phyloP scores from a whole-genome alignment of 495 filamentous ascomycete genomes.

The Podospora pseudopauciseta region DNA sequence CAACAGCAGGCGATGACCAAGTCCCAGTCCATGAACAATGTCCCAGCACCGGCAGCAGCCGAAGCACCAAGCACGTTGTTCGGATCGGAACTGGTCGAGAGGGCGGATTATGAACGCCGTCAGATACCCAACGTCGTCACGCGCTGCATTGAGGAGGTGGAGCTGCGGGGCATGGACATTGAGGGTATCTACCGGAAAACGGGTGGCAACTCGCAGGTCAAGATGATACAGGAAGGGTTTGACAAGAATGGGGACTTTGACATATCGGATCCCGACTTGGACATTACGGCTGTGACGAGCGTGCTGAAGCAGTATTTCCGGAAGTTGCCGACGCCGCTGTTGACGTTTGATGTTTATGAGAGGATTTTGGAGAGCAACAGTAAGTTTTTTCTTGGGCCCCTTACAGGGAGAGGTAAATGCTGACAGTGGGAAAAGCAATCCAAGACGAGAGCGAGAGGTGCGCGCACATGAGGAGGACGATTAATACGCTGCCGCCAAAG shows the following conservation, averaged over 20 bases:
- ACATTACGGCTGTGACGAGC: conserved; percentile 95
- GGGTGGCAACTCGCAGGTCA: conserved; percentile 82
- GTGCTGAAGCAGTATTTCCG: conserved; percentile 97
- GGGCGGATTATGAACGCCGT: conserved; percentile 84
- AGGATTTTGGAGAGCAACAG: conserved; percentile 73
- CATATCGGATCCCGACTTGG: conserved; percentile 87
- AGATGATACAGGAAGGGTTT: conserved; percentile 83
- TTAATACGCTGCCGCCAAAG: conserved; percentile 71
- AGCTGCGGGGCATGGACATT: conserved; percentile 93
- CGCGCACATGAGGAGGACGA: conserved; percentile 60
- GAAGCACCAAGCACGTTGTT: conserved; percentile 68
- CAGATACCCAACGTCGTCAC: conserved; percentile 87
- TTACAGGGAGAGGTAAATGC: no score
- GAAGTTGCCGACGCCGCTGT: conserved; percentile 83
- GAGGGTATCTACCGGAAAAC: conserved; percentile 99
- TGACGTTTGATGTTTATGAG: conserved; percentile 92
- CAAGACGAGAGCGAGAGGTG: conserved; percentile 58
- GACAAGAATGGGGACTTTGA: conserved; percentile 80
- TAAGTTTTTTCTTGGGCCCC: conserved; percentile 28
- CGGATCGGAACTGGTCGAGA: conserved; percentile 81
- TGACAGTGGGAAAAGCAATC: conserved; percentile 36
- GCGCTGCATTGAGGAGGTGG: conserved; percentile 96
- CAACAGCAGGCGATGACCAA: conserved; percentile 36
- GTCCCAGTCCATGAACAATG: conserved; percentile 53
- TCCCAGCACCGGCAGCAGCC: conserved; percentile 45